Conservation (phyloP, 768 basidiomycete species). For the Leccinum subgranulosum region DNA sequence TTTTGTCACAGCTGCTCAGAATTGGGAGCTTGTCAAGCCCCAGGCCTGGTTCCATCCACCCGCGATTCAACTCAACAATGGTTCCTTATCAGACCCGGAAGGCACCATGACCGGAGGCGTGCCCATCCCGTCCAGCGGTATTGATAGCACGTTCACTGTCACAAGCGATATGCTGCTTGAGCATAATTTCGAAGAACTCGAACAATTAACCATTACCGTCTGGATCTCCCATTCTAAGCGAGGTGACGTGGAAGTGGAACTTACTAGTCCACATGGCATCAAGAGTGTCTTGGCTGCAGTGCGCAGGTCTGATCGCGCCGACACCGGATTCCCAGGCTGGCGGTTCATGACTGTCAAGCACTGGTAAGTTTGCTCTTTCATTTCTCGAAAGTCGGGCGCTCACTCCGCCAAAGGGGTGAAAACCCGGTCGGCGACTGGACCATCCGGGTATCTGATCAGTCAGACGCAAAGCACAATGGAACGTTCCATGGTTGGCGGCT, state of each 20-base stretch:
- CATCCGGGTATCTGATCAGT: slow-evolving; percentile 79
- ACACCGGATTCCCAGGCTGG: slow-evolving; percentile 87
- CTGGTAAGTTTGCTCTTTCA: slow-evolving; percentile 52
- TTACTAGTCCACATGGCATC: slow-evolving; percentile 82
- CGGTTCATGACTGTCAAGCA: slow-evolving; percentile 98
- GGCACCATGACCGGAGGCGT: slow-evolving; percentile 58
- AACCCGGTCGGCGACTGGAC: slow-evolving; percentile 89
- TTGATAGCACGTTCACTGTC: slow-evolving; percentile 61
- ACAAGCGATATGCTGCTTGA: slow-evolving; percentile 62
- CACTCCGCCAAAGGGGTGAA: slow-evolving; percentile 70
- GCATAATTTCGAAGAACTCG: slow-evolving; percentile 82
- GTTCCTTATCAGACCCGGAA: slow-evolving; percentile 46
- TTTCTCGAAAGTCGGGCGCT: slow-evolving; percentile 6
- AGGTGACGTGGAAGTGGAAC: slow-evolving; percentile 91
- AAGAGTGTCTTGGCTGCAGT: slow-evolving; percentile 78
- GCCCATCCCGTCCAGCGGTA: slow-evolving; percentile 61
- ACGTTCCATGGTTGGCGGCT: slow-evolving; percentile 89
- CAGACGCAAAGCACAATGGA: slow-evolving; percentile 53
- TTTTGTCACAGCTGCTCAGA: slow-evolving; percentile 76
- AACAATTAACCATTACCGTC: slow-evolving; percentile 89
- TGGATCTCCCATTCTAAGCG: slow-evolving; percentile 87
- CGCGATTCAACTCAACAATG: slow-evolving; percentile 62
- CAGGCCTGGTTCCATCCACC: slow-evolving; percentile 87
- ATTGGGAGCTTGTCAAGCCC: slow-evolving; percentile 88
- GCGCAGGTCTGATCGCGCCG: slow-evolving; percentile 61